These are phyloP conservation scores for Klebsormidium nitens DNA, from an alignment of 139 green algal genomes.

Conservation along the genomic window DNA sequence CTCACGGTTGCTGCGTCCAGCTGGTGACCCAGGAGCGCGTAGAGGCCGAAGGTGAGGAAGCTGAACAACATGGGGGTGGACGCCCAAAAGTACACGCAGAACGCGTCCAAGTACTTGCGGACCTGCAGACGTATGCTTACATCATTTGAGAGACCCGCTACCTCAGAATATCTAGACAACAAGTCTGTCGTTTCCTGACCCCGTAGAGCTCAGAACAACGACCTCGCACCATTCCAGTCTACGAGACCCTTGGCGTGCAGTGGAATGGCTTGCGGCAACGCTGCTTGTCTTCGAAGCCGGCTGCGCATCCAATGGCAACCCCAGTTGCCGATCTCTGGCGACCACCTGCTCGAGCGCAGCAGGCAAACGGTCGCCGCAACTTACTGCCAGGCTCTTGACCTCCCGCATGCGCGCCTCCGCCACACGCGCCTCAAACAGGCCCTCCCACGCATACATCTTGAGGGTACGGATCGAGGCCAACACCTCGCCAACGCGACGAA, in stretches of 20 bases:
- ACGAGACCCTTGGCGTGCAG: too few relatives aligned
- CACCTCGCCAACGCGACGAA: slow-evolving; percentile 73
- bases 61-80: slow-evolving; percentile 58
- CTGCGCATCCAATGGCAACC: too few relatives aligned
- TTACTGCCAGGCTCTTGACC: slow-evolving; percentile 8
- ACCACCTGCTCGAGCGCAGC: neutral
- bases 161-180: too few relatives aligned
- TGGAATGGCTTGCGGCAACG: too few relatives aligned
- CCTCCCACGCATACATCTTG: slow-evolving; percentile 51
- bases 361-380: neutral
- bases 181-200: too few relatives aligned
- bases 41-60: slow-evolving; percentile 56
- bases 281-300: too few relatives aligned
- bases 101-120: slow-evolving; percentile 85
- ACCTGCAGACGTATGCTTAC: slow-evolving; percentile 20
- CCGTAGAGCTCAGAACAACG: too few relatives aligned
- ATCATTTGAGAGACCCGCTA: too few relatives aligned
- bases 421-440: slow-evolving; percentile 9
- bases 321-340: too few relatives aligned
- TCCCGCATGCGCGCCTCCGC: slow-evolving; percentile 12
- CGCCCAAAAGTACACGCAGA: slow-evolving; percentile 90
- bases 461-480: slow-evolving; percentile 57
- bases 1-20: slow-evolving; percentile 46
- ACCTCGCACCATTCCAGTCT: too few relatives aligned
- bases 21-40: slow-evolving; percentile 51